Conservation (phyloP, 106 monocot species). For the Acanthochlamys bracteata region DNA sequence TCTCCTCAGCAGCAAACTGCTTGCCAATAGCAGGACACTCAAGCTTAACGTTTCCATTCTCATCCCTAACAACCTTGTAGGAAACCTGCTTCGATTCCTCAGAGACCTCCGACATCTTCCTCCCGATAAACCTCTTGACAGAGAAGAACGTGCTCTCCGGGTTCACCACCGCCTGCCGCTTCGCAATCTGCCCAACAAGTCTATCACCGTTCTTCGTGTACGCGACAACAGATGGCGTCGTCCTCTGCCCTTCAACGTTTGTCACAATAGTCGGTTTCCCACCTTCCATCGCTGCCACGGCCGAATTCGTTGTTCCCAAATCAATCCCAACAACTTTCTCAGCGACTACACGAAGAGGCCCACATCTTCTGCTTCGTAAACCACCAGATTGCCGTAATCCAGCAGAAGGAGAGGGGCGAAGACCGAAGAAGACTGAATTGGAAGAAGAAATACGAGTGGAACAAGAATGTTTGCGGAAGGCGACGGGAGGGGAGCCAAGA, state of each 20-base stretch:
- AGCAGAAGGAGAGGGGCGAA: neutral
- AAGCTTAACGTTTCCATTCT: constrained; percentile 92
- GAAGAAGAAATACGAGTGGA: constrained; percentile 22
- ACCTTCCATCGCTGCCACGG: constrained; percentile 98
- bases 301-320: constrained; percentile 94
- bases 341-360: constrained; percentile 29
- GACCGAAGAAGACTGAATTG: constrained; percentile 19
- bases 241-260: constrained; percentile 92
- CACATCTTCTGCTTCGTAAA: neutral
- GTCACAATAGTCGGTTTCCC: constrained; percentile 95
- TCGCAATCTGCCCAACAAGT: constrained; percentile 90
- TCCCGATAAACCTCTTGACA: constrained; percentile 84
- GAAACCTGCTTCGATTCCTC: constrained; percentile 96
- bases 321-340: constrained; percentile 96
- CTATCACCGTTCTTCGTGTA: constrained; percentile 89
- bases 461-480: neutral
- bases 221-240: constrained; percentile 93
- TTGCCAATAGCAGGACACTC: constrained; percentile 93
- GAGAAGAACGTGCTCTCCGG: constrained; percentile 98
- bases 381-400: neutral
- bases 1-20: constrained; percentile 93
- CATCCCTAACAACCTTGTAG: constrained; percentile 64
- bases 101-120: constrained; percentile 86
- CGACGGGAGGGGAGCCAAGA: constrained; percentile 15
- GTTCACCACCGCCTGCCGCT: constrained; percentile 93